These are phyloP conservation scores for Microsporum canis DNA, from an alignment of 2,329 filamentous ascomycete genomes.

Conservation along the genomic window DNA sequence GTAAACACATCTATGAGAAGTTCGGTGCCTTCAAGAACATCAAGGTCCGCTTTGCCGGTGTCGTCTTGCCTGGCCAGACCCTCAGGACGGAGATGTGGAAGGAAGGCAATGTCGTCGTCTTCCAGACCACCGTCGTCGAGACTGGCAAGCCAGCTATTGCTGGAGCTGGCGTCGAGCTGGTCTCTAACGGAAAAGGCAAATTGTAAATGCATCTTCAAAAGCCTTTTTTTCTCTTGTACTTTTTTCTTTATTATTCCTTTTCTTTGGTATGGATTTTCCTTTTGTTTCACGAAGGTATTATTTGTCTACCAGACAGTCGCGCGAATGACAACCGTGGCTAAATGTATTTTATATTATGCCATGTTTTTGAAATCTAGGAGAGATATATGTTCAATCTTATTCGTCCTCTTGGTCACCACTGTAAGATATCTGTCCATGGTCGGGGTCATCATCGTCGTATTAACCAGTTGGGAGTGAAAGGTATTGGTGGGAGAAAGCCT, in stretches of 20 bases:
- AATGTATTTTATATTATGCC: neutral
- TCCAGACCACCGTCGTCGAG: constrained; percentile 83
- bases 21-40: constrained; percentile 81
- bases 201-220: constrained; percentile 8
- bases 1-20: constrained; percentile 76
- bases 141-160: constrained; percentile 81
- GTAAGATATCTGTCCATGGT: neutral
- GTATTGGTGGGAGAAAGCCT: neutral
- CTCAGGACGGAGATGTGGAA: constrained; percentile 91
- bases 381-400: neutral
- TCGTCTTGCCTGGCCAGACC: constrained; percentile 79
- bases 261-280: neutral
- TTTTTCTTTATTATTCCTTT: neutral
- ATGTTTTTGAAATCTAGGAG: neutral
- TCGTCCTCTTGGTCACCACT: neutral
- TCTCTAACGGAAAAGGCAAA: constrained; percentile 10
- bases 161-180: constrained; percentile 63
- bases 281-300: neutral
- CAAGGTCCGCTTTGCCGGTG: constrained; percentile 82
- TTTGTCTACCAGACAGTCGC: neutral
- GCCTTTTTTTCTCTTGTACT: neutral
- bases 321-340: neutral
- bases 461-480: neutral
- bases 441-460: neutral
- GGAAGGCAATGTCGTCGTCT: constrained; percentile 65